Evolutionary conservation across 208 protist genomes (phyloP), one percentile per base, ranked within the genome.

Genomic region (Crithidia mellificae): DNA sequence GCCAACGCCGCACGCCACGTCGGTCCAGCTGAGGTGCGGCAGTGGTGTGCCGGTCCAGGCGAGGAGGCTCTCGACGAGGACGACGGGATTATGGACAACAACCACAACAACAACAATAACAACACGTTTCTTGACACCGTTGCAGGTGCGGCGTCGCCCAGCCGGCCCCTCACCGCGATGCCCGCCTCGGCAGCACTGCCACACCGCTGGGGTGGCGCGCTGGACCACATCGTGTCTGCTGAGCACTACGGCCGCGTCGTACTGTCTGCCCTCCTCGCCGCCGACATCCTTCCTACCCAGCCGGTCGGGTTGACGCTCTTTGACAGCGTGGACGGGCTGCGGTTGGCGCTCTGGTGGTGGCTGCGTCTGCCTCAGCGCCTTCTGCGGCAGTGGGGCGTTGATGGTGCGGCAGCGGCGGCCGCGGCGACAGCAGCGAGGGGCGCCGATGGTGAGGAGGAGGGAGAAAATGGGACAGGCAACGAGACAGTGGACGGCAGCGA

Each of bases 261-360:
- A 27, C 41, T 75, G 19, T 62, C 41, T 11, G 54, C 74, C 8
- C 64, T 95, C 24, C 77, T 95, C 14, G 64, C 61, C 17, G 84
- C 83, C 6, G 67, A 77, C 25, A 56, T 91, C 2, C 41, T 83
- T 2, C 86, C 90, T 6, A 80, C 78, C 9, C 72, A 58, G 6
- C 79, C 80, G 24, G 62, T 88, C 24, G 52, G 53, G 27, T 53
- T 85, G 25, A 27, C 2, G n/a, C 43, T 65, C 56, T 62, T 72
- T 78, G 34, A 24, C 15, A 55, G 69, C 51, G 61, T 78, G 4
- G 74, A 84, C 39, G 69, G 70, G 25, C 71, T 93, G 34, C 84
- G 72, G 25, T 70, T 95, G 39, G 47, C 76, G 53, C 63, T 93
- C 58, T 92, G 83, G 81, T 78, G 92, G 58, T 74, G 90, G 49